phyloP scores from a whole-genome alignment of 257 asterid species.

The Solanum commersonii region DNA sequence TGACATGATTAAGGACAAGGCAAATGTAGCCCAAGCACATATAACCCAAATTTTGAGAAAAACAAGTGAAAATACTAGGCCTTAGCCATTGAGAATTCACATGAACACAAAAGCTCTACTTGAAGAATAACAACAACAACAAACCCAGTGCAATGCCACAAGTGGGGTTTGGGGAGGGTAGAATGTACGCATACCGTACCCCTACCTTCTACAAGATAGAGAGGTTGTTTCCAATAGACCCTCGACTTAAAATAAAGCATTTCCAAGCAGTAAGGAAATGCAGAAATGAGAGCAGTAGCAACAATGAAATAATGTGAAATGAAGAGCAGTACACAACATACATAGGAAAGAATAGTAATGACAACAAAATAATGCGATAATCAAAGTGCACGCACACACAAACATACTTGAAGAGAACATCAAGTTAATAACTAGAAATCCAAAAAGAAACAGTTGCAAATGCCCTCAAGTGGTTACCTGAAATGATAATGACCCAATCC shows the following conservation, averaged over 20 bases:
- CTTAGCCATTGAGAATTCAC: background rate
- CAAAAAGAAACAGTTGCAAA: background rate
- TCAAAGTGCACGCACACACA: background rate
- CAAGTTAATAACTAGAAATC: background rate
- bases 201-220: background rate
- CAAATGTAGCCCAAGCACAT: background rate
- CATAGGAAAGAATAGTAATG: background rate
- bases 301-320: background rate
- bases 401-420: background rate
- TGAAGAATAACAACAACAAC: background rate
- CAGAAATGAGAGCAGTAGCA: background rate
- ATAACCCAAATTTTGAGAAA: background rate
- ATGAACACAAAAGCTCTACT: background rate
- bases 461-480: slow-evolving; percentile 13
- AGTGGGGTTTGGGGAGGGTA: background rate
- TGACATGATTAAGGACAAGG: background rate
- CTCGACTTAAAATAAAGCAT: background rate
- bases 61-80: background rate
- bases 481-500: slow-evolving; percentile 38
- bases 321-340: background rate
- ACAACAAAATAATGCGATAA: background rate
- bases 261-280: background rate
- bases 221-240: background rate
- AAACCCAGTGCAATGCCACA: background rate
- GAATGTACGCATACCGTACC: background rate